phyloP scores from a whole-genome alignment of 805 yeast genomes.

The Candida pseudoglaebosa region DNA sequence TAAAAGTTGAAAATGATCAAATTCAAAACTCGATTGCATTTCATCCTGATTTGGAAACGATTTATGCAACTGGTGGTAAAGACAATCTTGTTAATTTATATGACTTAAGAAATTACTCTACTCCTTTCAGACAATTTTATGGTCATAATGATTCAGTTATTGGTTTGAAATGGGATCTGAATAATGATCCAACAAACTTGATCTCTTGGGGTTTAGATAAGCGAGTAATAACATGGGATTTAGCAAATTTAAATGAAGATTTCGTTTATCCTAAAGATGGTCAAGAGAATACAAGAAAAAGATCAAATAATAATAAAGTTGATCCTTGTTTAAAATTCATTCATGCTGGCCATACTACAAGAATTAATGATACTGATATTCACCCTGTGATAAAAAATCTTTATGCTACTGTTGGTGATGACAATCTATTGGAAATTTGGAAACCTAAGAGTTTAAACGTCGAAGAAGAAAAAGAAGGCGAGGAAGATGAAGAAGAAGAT shows the following conservation, averaged over 20 bases:
- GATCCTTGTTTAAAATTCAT: conserved; percentile 77
- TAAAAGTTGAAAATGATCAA: conserved; percentile 43
- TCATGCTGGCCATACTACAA: conserved; percentile 83
- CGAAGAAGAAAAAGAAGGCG: conserved; percentile 32
- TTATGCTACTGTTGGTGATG: conserved; percentile 69
- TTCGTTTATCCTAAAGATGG: conserved; percentile 37
- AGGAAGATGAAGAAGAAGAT: conserved; percentile 24
- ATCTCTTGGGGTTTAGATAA: conserved; percentile 63
- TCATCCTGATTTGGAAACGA: conserved; percentile 49
- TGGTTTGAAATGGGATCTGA: conserved; percentile 49
- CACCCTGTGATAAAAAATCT: conserved; percentile 58
- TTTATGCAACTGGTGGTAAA: conserved; percentile 74
- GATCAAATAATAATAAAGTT: conserved; percentile 34
- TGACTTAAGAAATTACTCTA: conserved; percentile 63
- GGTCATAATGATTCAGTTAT: conserved; percentile 54
- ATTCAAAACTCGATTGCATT: conserved; percentile 69
- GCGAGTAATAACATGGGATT: conserved; percentile 72
- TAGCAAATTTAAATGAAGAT: conserved; percentile 54
- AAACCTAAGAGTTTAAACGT: conserved; percentile 51
- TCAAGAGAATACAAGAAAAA: conserved; percentile 49
- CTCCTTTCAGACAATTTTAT: conserved; percentile 58
- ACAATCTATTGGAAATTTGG: conserved; percentile 74
- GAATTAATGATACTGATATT: conserved; percentile 64
- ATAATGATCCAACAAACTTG: conserved; percentile 46
- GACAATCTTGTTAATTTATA: conserved; percentile 71